These are phyloP conservation scores for Leccinellum rugosiceps DNA, from an alignment of 768 basidiomycete genomes.

Conservation along the genomic window DNA sequence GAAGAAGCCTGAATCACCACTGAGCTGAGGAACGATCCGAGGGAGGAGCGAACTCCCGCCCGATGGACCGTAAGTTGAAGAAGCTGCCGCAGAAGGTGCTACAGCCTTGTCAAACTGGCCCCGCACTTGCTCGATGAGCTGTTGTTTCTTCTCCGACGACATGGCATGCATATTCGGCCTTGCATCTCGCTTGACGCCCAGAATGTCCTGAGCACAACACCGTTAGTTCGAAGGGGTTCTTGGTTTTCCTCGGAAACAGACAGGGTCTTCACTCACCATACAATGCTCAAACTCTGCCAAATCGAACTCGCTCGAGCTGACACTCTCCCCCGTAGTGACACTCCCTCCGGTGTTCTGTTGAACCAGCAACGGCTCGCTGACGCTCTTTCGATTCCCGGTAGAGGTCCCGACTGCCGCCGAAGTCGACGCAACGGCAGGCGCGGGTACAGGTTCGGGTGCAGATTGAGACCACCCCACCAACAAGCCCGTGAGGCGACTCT, in stretches of 20 bases:
- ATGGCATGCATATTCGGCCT: constrained; percentile 61
- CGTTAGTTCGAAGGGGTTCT: constrained; percentile 2
- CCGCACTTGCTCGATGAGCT: constrained; percentile 58
- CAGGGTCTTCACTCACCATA: constrained; percentile 47
- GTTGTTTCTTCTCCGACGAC: constrained; percentile 59
- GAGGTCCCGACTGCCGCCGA: constrained; percentile 27
- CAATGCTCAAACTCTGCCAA: constrained; percentile 58
- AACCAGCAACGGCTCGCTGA: constrained; percentile 69
- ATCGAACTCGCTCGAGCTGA: constrained; percentile 34
- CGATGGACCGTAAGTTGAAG: constrained; percentile 59
- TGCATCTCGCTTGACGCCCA: constrained; percentile 71
- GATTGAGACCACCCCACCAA: constrained; percentile 64
- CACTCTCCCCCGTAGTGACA: constrained; percentile 28
- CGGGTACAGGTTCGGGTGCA: constrained; percentile 28
- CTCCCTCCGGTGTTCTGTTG: constrained; percentile 42
- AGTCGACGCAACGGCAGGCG: constrained; percentile 26
- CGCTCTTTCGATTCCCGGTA: constrained; percentile 50
- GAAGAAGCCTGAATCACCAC: constrained; percentile 67
- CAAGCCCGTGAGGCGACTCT: constrained; percentile 59
- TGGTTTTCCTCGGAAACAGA: not conserved
- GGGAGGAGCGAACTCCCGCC: constrained; percentile 55
- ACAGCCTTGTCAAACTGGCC: constrained; percentile 33
- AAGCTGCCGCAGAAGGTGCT: constrained; percentile 27
- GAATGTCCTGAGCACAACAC: constrained; percentile 50
- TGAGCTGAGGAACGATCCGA: constrained; percentile 67